phyloP scores from a whole-genome alignment of 2,329 filamentous ascomycete genomes.

The Hymenoscyphus scutula region DNA sequence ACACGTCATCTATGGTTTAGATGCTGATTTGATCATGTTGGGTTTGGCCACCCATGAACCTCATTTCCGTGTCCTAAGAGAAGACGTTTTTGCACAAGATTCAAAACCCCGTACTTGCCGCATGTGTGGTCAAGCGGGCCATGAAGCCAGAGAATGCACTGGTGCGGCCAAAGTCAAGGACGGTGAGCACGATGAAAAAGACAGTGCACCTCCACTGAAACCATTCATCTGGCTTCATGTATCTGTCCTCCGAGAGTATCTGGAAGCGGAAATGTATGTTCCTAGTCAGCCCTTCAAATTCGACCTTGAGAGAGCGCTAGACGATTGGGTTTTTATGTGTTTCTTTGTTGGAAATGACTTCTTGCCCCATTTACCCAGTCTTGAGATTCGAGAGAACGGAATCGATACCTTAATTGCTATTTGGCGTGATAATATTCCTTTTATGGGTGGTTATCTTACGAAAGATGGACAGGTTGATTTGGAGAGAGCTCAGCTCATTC shows the following conservation, averaged over 20 bases:
- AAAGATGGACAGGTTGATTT: constrained; percentile 93
- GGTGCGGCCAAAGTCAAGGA: constrained; percentile 76
- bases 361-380: constrained; percentile 90
- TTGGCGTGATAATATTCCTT: constrained; percentile 87
- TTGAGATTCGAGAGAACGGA: constrained; percentile 95
- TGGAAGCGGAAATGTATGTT: constrained; percentile 84
- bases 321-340: constrained; percentile 99
- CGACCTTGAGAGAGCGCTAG: constrained; percentile 88
- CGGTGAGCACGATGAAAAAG: constrained; percentile 79
- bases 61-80: constrained; percentile 90
- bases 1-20: constrained; percentile 96
- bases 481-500: constrained; percentile 79
- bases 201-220: constrained; percentile 68
- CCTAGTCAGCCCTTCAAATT: constrained; percentile 82
- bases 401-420: constrained; percentile 97
- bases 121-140: constrained; percentile 88
- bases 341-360: constrained; percentile 99
- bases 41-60: constrained; percentile 96
- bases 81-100: constrained; percentile 94
- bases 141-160: constrained; percentile 81
- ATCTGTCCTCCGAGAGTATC: constrained; percentile 84
- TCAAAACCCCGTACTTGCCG: constrained; percentile 78
- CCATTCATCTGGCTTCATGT: constrained; percentile 99
- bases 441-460: constrained; percentile 94
- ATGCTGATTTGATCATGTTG: constrained; percentile 98